These are phyloP conservation scores for Tuber calosporum DNA, from an alignment of 495 filamentous ascomycete genomes.

Conservation along the genomic window DNA sequence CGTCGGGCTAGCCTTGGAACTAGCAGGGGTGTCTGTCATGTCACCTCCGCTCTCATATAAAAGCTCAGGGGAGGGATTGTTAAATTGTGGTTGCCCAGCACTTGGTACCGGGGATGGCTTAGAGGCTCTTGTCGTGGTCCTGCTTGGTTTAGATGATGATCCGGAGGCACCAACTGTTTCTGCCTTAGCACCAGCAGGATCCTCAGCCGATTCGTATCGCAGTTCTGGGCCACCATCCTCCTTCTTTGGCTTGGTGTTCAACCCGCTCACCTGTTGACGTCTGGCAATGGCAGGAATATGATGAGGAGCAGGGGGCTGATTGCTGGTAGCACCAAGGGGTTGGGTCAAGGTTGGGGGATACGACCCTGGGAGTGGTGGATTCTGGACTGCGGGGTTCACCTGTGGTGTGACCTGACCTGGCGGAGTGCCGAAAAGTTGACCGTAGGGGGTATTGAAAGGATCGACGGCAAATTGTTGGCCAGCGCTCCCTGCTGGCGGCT, in stretches of 20 bases:
- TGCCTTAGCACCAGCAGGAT: background rate
- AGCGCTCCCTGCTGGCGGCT: no score
- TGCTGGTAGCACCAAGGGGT: background rate
- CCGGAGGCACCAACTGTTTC: background rate
- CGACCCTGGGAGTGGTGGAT: background rate
- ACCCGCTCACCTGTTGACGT: background rate
- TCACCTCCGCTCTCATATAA: background rate
- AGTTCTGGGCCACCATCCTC: background rate
- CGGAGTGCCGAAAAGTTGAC: background rate
- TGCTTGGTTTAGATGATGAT: background rate
- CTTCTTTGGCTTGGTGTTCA: background rate
- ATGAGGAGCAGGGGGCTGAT: background rate
- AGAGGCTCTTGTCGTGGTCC: background rate
- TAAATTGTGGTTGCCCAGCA: background rate
- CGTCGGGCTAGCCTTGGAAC: background rate
- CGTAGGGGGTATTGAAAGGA: background rate
- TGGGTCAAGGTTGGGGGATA: background rate
- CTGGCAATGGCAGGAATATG: background rate
- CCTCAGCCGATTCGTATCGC: background rate
- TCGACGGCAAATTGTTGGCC: background rate
- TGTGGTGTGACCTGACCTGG: background rate
- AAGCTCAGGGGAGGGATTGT: conserved; percentile 1
- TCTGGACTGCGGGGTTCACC: background rate
- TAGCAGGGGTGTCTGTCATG: background rate
- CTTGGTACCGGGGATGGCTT: background rate